These are phyloP conservation scores for Gaertneriomyces semiglobifer DNA, from an alignment of 192 early-diverging fungal species.

Conservation along the genomic window DNA sequence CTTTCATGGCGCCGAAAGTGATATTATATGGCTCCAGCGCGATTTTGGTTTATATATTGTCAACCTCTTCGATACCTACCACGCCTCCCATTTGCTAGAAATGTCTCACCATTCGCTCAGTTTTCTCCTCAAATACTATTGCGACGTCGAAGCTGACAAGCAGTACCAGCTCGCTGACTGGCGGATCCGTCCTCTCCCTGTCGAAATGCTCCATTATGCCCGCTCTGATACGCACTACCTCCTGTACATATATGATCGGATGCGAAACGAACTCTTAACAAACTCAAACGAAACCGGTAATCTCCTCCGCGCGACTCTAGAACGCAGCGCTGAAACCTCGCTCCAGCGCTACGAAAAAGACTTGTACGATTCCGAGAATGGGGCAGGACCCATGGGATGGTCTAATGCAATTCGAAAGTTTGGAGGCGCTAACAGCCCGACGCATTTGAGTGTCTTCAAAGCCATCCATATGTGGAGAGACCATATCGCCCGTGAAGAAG, in stretches of 20 bases:
- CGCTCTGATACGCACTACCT: slow-evolving; percentile 94
- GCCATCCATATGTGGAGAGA: slow-evolving; percentile 94
- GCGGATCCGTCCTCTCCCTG: slow-evolving; percentile 90
- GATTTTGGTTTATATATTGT: slow-evolving; percentile 98
- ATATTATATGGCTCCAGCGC: slow-evolving; percentile 94
- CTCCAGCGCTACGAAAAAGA: slow-evolving; percentile 76
- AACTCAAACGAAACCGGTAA: slow-evolving; percentile 65
- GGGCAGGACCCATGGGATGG: slow-evolving; percentile 81
- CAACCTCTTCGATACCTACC: slow-evolving; percentile 94
- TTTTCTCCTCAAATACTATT: slow-evolving; percentile 75
- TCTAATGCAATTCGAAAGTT: slow-evolving; percentile 60
- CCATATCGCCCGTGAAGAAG: slow-evolving; percentile 82
- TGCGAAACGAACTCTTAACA: slow-evolving; percentile 78
- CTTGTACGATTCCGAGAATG: slow-evolving; percentile 74
- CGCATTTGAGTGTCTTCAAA: slow-evolving; percentile 77
- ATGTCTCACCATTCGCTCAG: slow-evolving; percentile 77
- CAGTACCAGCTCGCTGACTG: slow-evolving; percentile 95
- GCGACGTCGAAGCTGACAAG: slow-evolving; percentile 82
- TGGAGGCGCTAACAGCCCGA: slow-evolving; percentile 34
- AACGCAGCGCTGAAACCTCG: slow-evolving; percentile 67
- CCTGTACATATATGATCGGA: slow-evolving; percentile 88
- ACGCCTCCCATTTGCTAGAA: slow-evolving; percentile 84
- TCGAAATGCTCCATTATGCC: slow-evolving; percentile 91
- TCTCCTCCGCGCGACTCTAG: slow-evolving; percentile 57
- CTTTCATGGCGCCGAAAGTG: slow-evolving; percentile 94